Evolutionary conservation across 2,329 filamentous ascomycete genomes (phyloP), one percentile per base, ranked within the genome.

Genomic region (Periconia sp.): DNA sequence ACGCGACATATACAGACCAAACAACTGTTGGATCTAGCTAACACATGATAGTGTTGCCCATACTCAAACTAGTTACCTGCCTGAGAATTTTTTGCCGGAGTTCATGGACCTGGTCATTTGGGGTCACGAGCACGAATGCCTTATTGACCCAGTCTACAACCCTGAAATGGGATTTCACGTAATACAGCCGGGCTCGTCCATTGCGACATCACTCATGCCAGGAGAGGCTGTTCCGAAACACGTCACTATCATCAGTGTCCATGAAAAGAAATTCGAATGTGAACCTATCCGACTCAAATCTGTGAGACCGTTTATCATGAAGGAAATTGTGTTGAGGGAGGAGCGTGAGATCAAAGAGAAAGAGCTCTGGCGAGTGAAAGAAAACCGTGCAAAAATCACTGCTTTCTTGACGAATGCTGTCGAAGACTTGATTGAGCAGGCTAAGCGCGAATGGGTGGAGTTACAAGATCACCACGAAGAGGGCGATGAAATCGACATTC

Each of bases 41-140:
- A 61, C 31, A 41, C 11, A 37, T 46, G 47, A 76, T 73, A 45
- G 42, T 67, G 86, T 94, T 65, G 91, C 92, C 0, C 89, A 97
- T 68, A 96, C 91, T 0, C 85, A 92, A 17, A 97, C 93, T 0
- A 88, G 90, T n/a, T 97, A 96, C 68, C 82, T 99, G 0, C 93
- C 95, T 0, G 95, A 99, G 68, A 91, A 89, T 63, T 94, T 97
- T 65, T 79, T 99, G 0, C 95, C 94, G 0, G 87, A 91, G 17
- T 97, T 95, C 77, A 79, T 99, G 58, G 89, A 99, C 68, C 81
- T 99, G 5, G 85, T 99, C 0, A 83, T 99, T 47, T 99, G 94
- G 94, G 94, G 94, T 2, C 94, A 99, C 66, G 94, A 99, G 74
- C 94, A 99, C 69, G 93, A 99, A 72, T 99, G 94, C 68, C 73